Percentiles rank a stretch among this genome's conserved stretches.
Conservation (phyloP, 805 yeast genomes). For the Zygosaccharomyces lentus region DNA sequence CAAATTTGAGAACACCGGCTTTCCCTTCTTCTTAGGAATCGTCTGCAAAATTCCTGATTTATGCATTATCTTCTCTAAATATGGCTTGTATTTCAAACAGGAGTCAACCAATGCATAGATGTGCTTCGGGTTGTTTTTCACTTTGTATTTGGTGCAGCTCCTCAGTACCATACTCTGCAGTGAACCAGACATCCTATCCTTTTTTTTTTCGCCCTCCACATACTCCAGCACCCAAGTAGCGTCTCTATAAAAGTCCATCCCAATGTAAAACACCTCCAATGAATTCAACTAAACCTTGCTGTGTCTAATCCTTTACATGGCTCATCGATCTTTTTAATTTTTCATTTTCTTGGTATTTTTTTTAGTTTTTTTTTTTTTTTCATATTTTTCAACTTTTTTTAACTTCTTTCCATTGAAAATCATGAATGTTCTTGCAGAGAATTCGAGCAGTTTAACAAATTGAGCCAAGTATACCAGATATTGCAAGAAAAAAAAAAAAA, state of each 20-base stretch:
- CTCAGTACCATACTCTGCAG: constrained; percentile 50
- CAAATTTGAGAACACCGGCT: constrained; percentile 40
- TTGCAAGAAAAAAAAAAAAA: not conserved
- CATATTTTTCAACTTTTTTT: not conserved
- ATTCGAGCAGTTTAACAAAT: not conserved
- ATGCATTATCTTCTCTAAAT: constrained; percentile 57
- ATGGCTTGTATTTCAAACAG: constrained; percentile 65
- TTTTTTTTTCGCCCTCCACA: constrained; percentile 30
- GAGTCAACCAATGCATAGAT: constrained; percentile 79
- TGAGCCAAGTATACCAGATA: not conserved
- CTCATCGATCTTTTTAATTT: constrained; percentile 1
- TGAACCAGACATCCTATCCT: constrained; percentile 45
- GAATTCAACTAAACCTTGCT: not conserved
- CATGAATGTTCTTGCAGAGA: not conserved
- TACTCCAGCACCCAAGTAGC: constrained; percentile 38
- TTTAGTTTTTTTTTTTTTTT: not conserved
- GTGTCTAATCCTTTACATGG: not conserved
- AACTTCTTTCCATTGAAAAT: constrained; percentile 3
- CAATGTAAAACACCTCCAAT: not conserved
- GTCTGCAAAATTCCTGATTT: constrained; percentile 60
- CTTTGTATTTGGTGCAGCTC: constrained; percentile 42
- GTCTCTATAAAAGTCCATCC: constrained; percentile 39
- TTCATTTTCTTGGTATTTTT: not conserved
- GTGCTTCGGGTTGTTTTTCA: constrained; percentile 74
- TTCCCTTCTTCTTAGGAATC: constrained; percentile 43